Percentiles rank a stretch among this genome's conserved stretches.
Conservation (phyloP, 2,329 filamentous ascomycete genomes). For the Cytospora piceicola region DNA sequence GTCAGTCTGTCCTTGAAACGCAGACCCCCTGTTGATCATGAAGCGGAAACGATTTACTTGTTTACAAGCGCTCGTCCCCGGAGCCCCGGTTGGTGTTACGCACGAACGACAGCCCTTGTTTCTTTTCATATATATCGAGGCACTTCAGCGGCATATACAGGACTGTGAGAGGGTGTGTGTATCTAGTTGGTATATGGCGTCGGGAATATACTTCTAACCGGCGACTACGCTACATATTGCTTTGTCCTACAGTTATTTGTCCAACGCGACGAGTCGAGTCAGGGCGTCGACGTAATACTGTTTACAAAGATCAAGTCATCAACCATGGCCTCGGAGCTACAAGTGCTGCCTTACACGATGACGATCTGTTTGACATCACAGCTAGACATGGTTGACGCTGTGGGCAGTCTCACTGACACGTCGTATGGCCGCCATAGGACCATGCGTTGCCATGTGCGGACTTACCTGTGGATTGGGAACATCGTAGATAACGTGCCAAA, state of each 20-base stretch:
- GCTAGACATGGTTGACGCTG: background rate
- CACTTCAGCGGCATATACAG: background rate
- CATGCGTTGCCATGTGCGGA: slow-evolving; percentile 5
- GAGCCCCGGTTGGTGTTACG: background rate
- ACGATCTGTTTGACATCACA: background rate
- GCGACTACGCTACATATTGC: background rate
- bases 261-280: slow-evolving; percentile 5
- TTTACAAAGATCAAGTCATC: slow-evolving; percentile 12
- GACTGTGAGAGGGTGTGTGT: background rate
- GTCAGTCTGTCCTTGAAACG: background rate
- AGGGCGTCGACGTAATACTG: background rate
- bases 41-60: background rate
- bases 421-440: background rate
- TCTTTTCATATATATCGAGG: background rate
- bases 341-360: background rate
- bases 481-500: background rate
- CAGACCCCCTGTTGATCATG: background rate
- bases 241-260: slow-evolving; percentile 6
- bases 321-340: background rate
- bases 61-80: background rate
- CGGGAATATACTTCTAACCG: too few species aligned
- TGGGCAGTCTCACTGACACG: background rate
- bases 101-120: background rate
- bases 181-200: background rate
- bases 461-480: slow-evolving; percentile 4